A percentile compares a stretch with the other conserved stretches of the same genome.
Conservation (phyloP, 306 rosid species). For the Rubus parviflorus region DNA sequence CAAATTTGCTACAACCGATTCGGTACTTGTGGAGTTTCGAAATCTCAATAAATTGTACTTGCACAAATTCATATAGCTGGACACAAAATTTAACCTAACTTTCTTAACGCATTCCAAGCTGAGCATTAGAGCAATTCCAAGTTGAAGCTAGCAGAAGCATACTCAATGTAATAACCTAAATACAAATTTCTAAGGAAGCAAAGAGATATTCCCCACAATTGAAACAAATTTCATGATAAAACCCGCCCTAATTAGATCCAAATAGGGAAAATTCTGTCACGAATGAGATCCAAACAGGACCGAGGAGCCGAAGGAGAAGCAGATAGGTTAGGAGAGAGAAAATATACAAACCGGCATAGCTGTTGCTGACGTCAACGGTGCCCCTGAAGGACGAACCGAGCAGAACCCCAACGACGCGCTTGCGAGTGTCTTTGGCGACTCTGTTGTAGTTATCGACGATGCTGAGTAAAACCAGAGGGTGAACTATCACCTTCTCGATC, state of each 20-base stretch:
- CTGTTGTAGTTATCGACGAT: conserved; percentile 81
- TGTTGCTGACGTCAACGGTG: conserved; percentile 73
- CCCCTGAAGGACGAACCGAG: conserved; percentile 73
- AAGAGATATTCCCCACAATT: background rate
- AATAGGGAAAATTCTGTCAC: background rate
- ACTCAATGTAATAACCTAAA: background rate
- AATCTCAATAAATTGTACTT: too few relatives aligned
- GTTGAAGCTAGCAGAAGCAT: background rate
- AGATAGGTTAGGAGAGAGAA: background rate
- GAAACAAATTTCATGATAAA: background rate
- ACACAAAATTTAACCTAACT: background rate
- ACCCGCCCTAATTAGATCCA: background rate
- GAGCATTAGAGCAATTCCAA: background rate
- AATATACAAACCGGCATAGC: conserved; percentile 61
- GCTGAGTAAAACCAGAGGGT: conserved; percentile 73
- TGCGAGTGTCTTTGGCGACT: conserved; percentile 74
- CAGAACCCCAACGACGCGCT: conserved; percentile 74
- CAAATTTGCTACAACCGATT: too few relatives aligned
- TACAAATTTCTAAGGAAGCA: background rate
- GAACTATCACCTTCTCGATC: conserved; percentile 75
- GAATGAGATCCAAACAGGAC: conserved; percentile 5
- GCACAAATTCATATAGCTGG: background rate
- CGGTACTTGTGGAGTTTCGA: too few relatives aligned
- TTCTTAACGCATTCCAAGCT: too few relatives aligned
- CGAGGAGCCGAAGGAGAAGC: background rate